Conservation (phyloP, 1,139 yeast species). For the Pichia sp. region DNA sequence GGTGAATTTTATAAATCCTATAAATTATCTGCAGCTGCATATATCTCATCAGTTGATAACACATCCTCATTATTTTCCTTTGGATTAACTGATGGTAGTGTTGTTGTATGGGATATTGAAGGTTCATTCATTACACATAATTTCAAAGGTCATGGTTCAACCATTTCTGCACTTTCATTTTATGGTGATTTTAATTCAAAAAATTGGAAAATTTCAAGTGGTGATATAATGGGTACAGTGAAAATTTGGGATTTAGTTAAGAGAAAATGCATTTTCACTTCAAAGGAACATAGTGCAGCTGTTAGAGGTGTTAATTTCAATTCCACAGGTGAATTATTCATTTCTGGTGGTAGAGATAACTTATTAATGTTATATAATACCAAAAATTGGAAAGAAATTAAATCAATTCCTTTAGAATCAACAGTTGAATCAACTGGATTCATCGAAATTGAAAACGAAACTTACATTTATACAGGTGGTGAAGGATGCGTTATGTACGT, state of each 20-base stretch:
- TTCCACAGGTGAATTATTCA: constrained; percentile 45
- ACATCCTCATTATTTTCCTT: constrained; percentile 85
- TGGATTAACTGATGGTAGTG: constrained; percentile 93
- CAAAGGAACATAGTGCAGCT: constrained; percentile 74
- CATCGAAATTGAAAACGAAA: constrained; percentile 32
- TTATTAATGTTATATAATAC: constrained; percentile 57
- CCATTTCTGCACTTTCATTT: constrained; percentile 71
- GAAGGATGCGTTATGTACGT: constrained; percentile 59
- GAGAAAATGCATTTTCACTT: constrained; percentile 56
- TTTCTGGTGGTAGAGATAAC: constrained; percentile 89
- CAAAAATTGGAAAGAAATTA: constrained; percentile 42
- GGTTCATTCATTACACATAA: constrained; percentile 87
- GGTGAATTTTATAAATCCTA: constrained; percentile 46
- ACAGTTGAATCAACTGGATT: constrained; percentile 82
- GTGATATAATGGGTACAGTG: constrained; percentile 81
- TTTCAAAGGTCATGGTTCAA: constrained; percentile 91
- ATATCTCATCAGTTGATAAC: constrained; percentile 66
- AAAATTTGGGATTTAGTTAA: constrained; percentile 89
- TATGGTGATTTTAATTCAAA: constrained; percentile 64
- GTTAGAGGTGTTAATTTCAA: constrained; percentile 79
- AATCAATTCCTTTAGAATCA: constrained; percentile 67
- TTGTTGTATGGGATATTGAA: constrained; percentile 87
- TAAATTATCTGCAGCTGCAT: constrained; percentile 72
- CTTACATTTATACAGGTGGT: constrained; percentile 70
- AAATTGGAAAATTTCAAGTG: constrained; percentile 77